Base-by-base conservation (phyloP, 371 early-diverging fungal species). In the Actinomortierella wolfii region DNA sequence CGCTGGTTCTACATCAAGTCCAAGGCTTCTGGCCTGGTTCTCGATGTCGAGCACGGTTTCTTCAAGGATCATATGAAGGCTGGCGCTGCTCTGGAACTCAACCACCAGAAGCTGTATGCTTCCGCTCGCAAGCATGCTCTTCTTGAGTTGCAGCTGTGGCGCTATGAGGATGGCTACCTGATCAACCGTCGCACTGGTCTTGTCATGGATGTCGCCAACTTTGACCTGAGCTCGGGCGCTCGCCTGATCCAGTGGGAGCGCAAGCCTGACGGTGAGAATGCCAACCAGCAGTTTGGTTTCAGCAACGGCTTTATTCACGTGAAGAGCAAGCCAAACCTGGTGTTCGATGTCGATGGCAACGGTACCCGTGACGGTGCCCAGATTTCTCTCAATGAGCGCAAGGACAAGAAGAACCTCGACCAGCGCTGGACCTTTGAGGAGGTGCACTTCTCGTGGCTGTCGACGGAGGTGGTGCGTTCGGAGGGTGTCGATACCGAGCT, bases 221-320 rank as follows among this genome's bases (percentile, higher is more conserved):
- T 45, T 24, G 68, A 63, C 42, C 58, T 79, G 63, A 80, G 80
- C 61, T 61, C 78, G 26, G 83, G 86, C 21, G 60, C 79, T 23
- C 79, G 80, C 9, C 59, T 85, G 55, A 76, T 85, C 43, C 83
- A 82, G 61, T 81, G 80, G 69, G 57, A 64, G 46, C 67, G 74
- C 23, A 70, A 65, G 55, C 56, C 68, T 25, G 52, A 52, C 44
- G n/a, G n/a, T n/a, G 43, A 28, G 55, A 65, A 70, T 17, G 59
- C 53, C 17, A 70, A 55, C 56, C 71, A 70, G 47, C 65, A 54
- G 51, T 70, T 65, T 65, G 48, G 39, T 45, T 60, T 65, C 49
- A 40, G 54, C 13, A 61, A 61, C 39, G 71, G 71, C 7, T 70
- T 70, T 43, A 70, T 70, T 48, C 81, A 79, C 54, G 46, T 83